Evolutionary conservation across 129 eudicot genomes (phyloP).

Genomic region (Lactuca saligna): DNA sequence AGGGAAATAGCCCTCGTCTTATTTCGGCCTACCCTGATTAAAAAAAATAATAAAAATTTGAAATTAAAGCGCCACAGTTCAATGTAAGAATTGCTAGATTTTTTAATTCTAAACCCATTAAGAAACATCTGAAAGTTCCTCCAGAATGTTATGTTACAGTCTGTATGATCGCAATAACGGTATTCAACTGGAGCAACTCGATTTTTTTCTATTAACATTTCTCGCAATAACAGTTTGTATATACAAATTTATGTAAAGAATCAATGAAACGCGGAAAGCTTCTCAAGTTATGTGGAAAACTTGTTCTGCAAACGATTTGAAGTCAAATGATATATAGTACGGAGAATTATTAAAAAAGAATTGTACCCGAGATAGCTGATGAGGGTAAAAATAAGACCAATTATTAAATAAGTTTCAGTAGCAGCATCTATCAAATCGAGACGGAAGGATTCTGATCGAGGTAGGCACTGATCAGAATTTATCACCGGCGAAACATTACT

Average conservation of each 20-base stretch:
- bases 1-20: conserved; percentile 59
- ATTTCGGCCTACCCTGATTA: conserved; percentile 86
- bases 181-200: not conserved
- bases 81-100: not conserved
- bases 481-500: conserved; percentile 11
- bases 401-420: conserved; percentile 70
- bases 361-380: conserved; percentile 80
- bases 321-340: not conserved
- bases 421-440: conserved; percentile 75
- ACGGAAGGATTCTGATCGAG: conserved; percentile 48
- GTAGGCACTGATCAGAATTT: not conserved
- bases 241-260: not conserved
- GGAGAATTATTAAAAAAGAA: not conserved
- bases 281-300: not conserved
- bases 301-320: not conserved
- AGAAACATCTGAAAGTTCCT: not conserved
- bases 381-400: conserved; percentile 63
- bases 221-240: not conserved
- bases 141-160: not conserved
- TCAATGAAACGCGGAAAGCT: not conserved
- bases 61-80: not conserved
- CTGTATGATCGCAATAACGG: not conserved
- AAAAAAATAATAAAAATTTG: conserved; percentile 4
- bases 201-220: not conserved
- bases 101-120: no score